Conservation (phyloP, 192 early-diverging fungal genomes). For the Backusella westeae region DNA sequence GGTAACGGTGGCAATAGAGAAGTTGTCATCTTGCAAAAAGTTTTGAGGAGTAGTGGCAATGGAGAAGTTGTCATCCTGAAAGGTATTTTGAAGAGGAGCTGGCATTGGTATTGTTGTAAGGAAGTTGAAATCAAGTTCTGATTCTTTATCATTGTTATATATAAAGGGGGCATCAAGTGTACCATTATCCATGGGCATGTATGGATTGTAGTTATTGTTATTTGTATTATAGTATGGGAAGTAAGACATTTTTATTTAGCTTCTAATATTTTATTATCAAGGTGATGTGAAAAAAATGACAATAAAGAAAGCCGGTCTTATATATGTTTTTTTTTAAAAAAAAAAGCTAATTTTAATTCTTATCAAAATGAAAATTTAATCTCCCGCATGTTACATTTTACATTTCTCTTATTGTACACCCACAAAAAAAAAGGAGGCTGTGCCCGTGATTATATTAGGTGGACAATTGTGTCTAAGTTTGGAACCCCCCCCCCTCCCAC, state of each 20-base stretch:
- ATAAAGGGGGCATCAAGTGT: neutral
- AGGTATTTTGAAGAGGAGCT: neutral
- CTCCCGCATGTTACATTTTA: neutral
- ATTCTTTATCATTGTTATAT: neutral
- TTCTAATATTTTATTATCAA: neutral
- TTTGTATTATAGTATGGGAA: neutral
- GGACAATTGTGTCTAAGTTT: neutral
- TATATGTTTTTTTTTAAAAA: neutral
- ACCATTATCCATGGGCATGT: neutral
- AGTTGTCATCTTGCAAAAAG: slow-evolving; percentile 13
- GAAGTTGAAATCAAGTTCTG: neutral
- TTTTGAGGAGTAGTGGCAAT: neutral
- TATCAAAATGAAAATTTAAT: neutral
- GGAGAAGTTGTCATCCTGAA: neutral
- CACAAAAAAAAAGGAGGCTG: neutral
- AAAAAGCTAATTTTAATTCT: neutral
- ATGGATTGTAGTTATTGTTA: neutral
- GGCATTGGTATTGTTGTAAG: neutral
- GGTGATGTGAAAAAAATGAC: neutral
- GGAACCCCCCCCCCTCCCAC: neutral
- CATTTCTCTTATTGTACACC: neutral
- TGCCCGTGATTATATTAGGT: neutral
- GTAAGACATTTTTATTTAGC: neutral
- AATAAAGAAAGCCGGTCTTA: neutral
- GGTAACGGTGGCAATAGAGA: slow-evolving; percentile 14